Percentiles rank a stretch among this genome's conserved stretches.
phyloP scores from a whole-genome alignment of 257 asterid species.

The Nicotiana otophora region DNA sequence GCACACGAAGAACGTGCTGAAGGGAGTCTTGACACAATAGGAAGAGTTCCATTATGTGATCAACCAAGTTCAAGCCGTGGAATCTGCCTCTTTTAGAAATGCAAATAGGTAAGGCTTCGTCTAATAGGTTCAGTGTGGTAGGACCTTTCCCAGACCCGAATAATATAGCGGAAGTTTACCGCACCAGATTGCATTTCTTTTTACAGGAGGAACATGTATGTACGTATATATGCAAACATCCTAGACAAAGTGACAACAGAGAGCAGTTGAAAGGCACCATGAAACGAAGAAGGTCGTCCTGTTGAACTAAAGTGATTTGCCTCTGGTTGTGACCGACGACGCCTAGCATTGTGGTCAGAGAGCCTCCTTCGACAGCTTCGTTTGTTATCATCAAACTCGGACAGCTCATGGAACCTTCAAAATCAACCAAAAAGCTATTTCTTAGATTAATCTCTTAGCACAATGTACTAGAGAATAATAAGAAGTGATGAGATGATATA shows the following conservation, averaged over 20 bases:
- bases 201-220: neutral
- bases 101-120: neutral
- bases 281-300: slow-evolving; percentile 38
- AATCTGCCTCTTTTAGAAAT: neutral
- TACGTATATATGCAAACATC: neutral
- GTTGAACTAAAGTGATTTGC: slow-evolving; percentile 32
- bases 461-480: neutral
- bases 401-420: slow-evolving; percentile 62
- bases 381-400: slow-evolving; percentile 75
- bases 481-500: neutral
- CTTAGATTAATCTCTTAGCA: neutral
- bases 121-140: neutral
- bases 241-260: neutral
- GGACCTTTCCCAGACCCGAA: too few species aligned
- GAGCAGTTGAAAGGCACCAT: slow-evolving; percentile 20
- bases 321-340: slow-evolving; percentile 63
- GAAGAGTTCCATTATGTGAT: neutral
- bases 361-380: slow-evolving; percentile 75
- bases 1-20: neutral
- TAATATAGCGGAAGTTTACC: neutral
- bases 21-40: neutral
- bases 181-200: neutral
- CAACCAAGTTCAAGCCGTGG: neutral
- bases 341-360: slow-evolving; percentile 77
- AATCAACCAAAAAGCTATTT: neutral